Percentiles rank a stretch among this genome's conserved stretches.
phyloP scores from a whole-genome alignment of 176 grass and related monocot genomes.

The Panicum miliaceum region DNA sequence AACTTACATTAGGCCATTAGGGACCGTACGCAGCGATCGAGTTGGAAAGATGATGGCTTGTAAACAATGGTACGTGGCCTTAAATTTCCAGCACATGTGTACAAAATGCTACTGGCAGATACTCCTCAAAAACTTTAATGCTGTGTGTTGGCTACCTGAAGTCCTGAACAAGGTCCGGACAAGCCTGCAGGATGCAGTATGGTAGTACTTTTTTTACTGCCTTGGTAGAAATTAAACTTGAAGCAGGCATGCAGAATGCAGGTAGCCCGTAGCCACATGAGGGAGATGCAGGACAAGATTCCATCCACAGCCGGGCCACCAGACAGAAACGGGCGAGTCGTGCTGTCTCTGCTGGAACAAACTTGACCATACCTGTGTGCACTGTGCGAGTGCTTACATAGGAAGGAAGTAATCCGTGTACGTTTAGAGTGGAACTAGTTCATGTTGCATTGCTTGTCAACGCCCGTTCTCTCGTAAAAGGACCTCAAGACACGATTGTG shows the following conservation, averaged over 20 bases:
- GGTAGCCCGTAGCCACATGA: background rate
- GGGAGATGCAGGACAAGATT: background rate
- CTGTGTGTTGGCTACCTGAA: background rate
- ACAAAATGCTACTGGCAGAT: conserved; percentile 19
- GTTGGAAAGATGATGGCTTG: background rate
- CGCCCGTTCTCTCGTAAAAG: background rate
- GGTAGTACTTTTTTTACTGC: background rate
- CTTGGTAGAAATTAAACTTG: conserved; percentile 10
- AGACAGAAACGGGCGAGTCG: conserved; percentile 8
- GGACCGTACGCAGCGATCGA: background rate
- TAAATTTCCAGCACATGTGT: background rate
- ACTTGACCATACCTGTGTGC: background rate
- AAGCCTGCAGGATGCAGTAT: background rate
- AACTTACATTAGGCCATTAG: background rate
- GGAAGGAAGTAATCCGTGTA: background rate
- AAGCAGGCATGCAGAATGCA: conserved; percentile 13
- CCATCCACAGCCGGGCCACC: background rate
- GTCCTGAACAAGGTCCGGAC: background rate
- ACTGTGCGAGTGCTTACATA: background rate
- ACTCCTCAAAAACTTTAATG: conserved; percentile 14
- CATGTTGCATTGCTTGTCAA: background rate
- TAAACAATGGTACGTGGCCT: background rate
- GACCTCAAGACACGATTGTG: background rate
- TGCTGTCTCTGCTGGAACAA: background rate
- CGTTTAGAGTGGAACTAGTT: background rate